Conservation (phyloP, 768 basidiomycete genomes). For the Lactarius deliciosus region DNA sequence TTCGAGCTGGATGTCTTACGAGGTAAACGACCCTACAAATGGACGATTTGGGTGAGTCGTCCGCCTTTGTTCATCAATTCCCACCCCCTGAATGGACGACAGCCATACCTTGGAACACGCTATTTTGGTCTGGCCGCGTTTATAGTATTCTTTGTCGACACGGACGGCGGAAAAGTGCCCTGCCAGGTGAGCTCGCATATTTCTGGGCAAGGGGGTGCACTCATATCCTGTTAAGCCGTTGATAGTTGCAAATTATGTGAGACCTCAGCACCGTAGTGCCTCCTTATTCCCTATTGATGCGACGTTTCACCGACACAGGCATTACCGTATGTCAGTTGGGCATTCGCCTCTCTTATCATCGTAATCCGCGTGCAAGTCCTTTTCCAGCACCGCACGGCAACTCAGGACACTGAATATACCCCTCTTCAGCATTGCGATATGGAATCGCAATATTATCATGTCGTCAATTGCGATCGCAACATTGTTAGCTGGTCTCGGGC, state of each 20-base stretch:
- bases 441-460: not conserved
- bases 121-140: not conserved
- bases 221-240: not conserved
- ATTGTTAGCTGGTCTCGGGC: constrained; percentile 2
- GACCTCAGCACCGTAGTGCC: not conserved
- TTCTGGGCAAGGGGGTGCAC: not conserved
- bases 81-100: not conserved
- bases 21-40: constrained; percentile 17
- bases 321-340: not conserved
- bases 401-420: not conserved
- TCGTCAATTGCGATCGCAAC: not conserved
- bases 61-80: not conserved
- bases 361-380: constrained; percentile 4
- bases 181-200: not conserved
- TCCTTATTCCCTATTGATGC: not conserved
- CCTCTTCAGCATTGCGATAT: constrained; percentile 3
- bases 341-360: constrained; percentile 10
- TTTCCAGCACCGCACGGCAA: not conserved
- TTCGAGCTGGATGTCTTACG: constrained; percentile 3
- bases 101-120: constrained; percentile 22
- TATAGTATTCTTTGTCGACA: not conserved
- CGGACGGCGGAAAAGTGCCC: not conserved
- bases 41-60: constrained; percentile 6
- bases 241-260: not conserved
- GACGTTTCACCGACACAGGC: not conserved